Evolutionary conservation across 768 basidiomycete genomes (phyloP), one percentile per base, ranked within the genome.

Genomic region (Psilocybe azurescens): DNA sequence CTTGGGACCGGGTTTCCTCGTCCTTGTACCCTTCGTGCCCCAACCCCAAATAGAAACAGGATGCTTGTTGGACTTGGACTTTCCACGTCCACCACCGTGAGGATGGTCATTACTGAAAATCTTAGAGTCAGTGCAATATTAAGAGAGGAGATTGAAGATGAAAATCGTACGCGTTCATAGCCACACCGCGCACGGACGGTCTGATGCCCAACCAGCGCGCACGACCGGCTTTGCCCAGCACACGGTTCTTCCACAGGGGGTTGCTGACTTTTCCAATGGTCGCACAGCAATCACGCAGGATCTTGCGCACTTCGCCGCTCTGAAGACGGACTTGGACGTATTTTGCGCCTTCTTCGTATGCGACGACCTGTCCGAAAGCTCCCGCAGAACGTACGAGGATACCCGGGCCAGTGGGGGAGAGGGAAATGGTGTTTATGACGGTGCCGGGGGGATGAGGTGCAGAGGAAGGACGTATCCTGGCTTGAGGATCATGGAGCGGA

Each of bases 61-160:
- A 73, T 95, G 89, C 72, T 94, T 97, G 86, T 96, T 89, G 60
- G 93, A 94, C 83, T 99, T 99, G 62, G 91, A 93, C 77, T 97
- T 98, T 68, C 97, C 97, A 78, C 97, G 91, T 75, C 97, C 97
- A 81, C 97, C 96, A 76, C 96, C 96, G 73, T 97, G 95, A 63
- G 97, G 95, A 76, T 96, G 94, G 76, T 95, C 94, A 58, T 83
- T 85, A 50, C 93, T 95, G 59, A 29, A 8, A 49, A 18, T 41
- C 36, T 36, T 48, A 41, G 30, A 49, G 52, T 58, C 29, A 64
- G 36, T 13, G 30, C 11, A 20, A 57, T 9, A 9, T 38, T 49
- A 52, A 47, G 33, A 10, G 38, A 57, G n/a, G 53, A 20, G 53
- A 16, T 54, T 30, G 53, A 60, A 52, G 59, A 59, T 47, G 5